phyloP scores from a whole-genome alignment of 495 filamentous ascomycete genomes.

The Astrocystis sublimbata region DNA sequence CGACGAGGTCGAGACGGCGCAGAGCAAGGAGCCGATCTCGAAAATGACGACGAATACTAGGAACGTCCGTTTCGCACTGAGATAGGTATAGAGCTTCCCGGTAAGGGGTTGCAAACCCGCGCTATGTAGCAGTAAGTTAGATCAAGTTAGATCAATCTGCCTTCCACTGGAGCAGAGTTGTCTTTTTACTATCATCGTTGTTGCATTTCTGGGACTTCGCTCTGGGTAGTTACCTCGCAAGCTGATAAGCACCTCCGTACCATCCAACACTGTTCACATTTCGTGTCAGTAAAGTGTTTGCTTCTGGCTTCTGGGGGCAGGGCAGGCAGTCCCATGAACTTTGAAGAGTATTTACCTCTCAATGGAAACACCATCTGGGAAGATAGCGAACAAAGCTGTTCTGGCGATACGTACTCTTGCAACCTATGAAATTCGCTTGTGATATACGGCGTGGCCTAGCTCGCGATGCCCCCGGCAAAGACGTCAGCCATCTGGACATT shows the following conservation, averaged over 20 bases:
- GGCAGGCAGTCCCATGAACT: neutral
- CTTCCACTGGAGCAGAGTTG: constrained; percentile 27
- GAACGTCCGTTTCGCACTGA: constrained; percentile 46
- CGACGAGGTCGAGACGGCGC: constrained; percentile 47
- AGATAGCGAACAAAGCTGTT: neutral
- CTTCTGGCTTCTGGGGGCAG: neutral
- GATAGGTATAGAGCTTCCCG: constrained; percentile 49
- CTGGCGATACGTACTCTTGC: neutral
- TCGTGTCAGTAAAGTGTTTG: neutral
- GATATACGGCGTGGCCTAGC: neutral
- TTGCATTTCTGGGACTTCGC: neutral
- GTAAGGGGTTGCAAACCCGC: constrained; percentile 44
- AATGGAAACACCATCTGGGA: neutral
- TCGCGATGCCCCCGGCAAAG: neutral
- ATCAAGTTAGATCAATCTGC: neutral
- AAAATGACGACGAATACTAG: constrained; percentile 41
- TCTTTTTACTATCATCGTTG: neutral
- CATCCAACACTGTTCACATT: neutral
- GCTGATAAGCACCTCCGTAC: constrained; percentile 3
- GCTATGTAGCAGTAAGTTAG: neutral
- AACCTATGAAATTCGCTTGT: neutral
- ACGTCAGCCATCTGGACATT: neutral
- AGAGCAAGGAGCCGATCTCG: constrained; percentile 51
- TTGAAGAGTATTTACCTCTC: neutral
- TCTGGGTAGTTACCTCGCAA: neutral